These are phyloP conservation scores for Coprinopsis strossmayeri DNA, from an alignment of 768 basidiomycete species.

Conservation along the genomic window DNA sequence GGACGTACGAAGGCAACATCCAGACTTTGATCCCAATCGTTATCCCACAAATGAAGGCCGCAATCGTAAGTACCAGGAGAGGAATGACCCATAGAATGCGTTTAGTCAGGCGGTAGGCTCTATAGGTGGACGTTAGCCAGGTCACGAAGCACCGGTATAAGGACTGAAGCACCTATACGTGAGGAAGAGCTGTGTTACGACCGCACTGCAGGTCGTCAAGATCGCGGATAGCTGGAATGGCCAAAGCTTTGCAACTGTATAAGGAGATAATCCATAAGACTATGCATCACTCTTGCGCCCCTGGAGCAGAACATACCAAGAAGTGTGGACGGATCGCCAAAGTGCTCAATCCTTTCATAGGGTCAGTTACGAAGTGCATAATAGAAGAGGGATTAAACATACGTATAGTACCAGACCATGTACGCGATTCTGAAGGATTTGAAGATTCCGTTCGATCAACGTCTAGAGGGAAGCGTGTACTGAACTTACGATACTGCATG, in stretches of 20 bases:
- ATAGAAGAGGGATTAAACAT: background rate
- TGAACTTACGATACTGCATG: background rate
- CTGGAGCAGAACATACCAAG: background rate
- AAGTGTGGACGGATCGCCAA: background rate
- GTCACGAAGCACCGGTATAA: no score
- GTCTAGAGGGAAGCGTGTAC: no score
- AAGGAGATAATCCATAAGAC: background rate
- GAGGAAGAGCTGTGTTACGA: background rate
- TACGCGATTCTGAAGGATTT: background rate
- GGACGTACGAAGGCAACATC: background rate
- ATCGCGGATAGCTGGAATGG: background rate
- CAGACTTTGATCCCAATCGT: background rate
- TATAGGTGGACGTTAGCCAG: no score
- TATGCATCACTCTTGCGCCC: no score
- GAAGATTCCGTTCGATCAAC: no score
- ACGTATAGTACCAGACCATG: background rate
- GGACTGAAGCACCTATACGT: background rate
- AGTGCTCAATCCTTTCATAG: background rate
- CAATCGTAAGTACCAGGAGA: background rate
- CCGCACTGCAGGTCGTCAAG: background rate
- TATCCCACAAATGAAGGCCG: background rate
- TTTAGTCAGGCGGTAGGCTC: background rate
- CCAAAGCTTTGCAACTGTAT: background rate
- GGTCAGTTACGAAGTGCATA: no score
- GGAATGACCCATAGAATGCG: background rate